A percentile compares a stretch with the other conserved stretches of the same genome.
Conservation (phyloP, 768 basidiomycete species). For the Termitomyces sp. region DNA sequence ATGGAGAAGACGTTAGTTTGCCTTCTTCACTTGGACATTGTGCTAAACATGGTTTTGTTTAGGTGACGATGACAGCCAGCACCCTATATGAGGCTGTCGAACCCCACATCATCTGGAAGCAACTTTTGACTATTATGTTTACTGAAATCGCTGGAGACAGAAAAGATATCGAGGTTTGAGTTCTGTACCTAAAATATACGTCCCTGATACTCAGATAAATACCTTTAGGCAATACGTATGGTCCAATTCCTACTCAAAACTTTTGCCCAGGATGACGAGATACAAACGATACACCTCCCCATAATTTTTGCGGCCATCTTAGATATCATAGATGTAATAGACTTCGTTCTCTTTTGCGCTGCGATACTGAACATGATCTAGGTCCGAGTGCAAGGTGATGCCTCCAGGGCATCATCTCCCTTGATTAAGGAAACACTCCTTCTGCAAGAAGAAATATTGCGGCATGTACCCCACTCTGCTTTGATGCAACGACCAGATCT, state of each 20-base stretch:
- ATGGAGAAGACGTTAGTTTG: conserved; percentile 56
- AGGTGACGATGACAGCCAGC: conserved; percentile 80
- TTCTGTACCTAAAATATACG: neutral
- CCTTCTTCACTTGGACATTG: neutral
- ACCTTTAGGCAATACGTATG: conserved; percentile 58
- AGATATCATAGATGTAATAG: conserved; percentile 59
- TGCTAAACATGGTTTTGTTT: neutral
- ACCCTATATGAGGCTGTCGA: conserved; percentile 93
- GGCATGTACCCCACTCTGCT: conserved; percentile 45
- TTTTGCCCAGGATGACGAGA: conserved; percentile 88
- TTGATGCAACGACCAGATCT: conserved; percentile 50
- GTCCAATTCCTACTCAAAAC: conserved; percentile 68
- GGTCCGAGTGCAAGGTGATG: conserved; percentile 34
- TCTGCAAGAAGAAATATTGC: conserved; percentile 53
- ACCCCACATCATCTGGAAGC: conserved; percentile 83
- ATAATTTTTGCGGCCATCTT: conserved; percentile 68
- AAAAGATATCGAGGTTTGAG: conserved; percentile 42
- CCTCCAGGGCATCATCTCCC: conserved; percentile 28
- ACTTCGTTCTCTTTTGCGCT: neutral
- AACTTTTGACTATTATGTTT: conserved; percentile 57
- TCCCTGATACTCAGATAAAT: neutral
- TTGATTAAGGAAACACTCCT: conserved; percentile 38
- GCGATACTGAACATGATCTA: conserved; percentile 15
- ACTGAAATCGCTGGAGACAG: conserved; percentile 47
- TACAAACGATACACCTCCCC: conserved; percentile 76